A percentile compares a stretch with the other conserved stretches of the same genome.
Evolutionary conservation across 116 monocot genomes (phyloP).

Genomic region (Zostera marina): DNA sequence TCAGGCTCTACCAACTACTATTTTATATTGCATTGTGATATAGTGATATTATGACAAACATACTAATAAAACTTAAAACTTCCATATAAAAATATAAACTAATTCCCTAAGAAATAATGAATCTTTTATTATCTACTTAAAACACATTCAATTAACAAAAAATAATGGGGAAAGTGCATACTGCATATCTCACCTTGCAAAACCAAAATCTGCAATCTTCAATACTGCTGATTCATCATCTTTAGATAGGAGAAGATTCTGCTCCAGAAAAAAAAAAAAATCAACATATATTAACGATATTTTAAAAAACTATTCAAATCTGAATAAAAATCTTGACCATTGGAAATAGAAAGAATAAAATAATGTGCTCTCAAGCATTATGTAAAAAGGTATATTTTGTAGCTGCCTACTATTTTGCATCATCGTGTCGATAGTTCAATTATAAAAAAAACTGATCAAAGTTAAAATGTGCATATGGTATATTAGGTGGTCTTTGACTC

Average conservation of each 20-base stretch:
- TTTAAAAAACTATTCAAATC: background rate
- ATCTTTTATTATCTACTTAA: background rate
- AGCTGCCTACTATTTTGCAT: too few relatives aligned
- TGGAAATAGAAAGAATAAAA: background rate
- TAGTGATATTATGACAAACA: too few relatives aligned
- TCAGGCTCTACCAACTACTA: too few relatives aligned
- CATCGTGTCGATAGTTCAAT: too few relatives aligned
- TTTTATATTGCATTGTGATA: too few relatives aligned
- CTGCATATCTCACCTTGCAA: conserved; percentile 58
- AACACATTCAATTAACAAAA: background rate
- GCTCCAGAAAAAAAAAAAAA: conserved; percentile 16
- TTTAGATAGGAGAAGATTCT: conserved; percentile 87
- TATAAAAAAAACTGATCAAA: too few relatives aligned
- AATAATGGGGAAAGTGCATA: background rate
- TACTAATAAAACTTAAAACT: too few relatives aligned
- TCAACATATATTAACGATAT: conserved; percentile 1
- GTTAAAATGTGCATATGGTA: too few relatives aligned
- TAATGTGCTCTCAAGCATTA: background rate
- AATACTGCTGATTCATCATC: conserved; percentile 57
- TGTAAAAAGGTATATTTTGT: background rate
- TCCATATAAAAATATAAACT: too few relatives aligned
- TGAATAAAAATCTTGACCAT: background rate
- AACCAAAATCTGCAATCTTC: conserved; percentile 99
- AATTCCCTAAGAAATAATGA: background rate
- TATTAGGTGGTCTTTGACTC: too few relatives aligned